phyloP scores from a whole-genome alignment of 768 basidiomycete species.

The Macrocybe gigantea region DNA sequence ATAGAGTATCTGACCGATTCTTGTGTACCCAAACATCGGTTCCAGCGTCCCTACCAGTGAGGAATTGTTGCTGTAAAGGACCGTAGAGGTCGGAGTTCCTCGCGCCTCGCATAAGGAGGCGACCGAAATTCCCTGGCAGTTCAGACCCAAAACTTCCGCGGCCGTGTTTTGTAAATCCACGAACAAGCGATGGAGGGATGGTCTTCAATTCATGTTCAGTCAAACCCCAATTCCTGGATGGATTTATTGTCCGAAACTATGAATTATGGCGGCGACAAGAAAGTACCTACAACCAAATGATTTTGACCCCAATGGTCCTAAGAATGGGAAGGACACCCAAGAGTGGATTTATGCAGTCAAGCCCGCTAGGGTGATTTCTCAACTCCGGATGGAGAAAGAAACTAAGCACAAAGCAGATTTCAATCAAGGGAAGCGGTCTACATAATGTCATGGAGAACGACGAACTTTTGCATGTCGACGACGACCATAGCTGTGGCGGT shows the following conservation, averaged over 20 bases:
- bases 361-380: slow-evolving; percentile 45
- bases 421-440: background rate
- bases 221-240: slow-evolving; percentile 62
- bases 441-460: background rate
- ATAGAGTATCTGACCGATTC: slow-evolving; percentile 38
- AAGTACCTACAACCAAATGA: slow-evolving; percentile 55
- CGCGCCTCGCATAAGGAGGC: slow-evolving; percentile 51
- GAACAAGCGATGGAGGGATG: slow-evolving; percentile 54
- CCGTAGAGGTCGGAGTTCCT: slow-evolving; percentile 59
- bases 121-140: slow-evolving; percentile 48
- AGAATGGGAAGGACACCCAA: slow-evolving; percentile 41
- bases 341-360: slow-evolving; percentile 53
- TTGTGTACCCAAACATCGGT: slow-evolving; percentile 73
- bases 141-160: slow-evolving; percentile 48
- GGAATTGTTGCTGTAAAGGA: slow-evolving; percentile 50
- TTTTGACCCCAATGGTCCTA: slow-evolving; percentile 44
- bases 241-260: background rate
- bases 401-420: slow-evolving; percentile 23
- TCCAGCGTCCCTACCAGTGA: slow-evolving; percentile 44
- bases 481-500: slow-evolving; percentile 51
- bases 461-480: slow-evolving; percentile 73
- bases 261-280: background rate
- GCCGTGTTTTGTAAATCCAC: slow-evolving; percentile 45
- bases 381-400: slow-evolving; percentile 64
- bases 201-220: slow-evolving; percentile 57